Conservation (phyloP, 2,329 filamentous ascomycete species). For the Trichoderma sp. region DNA sequence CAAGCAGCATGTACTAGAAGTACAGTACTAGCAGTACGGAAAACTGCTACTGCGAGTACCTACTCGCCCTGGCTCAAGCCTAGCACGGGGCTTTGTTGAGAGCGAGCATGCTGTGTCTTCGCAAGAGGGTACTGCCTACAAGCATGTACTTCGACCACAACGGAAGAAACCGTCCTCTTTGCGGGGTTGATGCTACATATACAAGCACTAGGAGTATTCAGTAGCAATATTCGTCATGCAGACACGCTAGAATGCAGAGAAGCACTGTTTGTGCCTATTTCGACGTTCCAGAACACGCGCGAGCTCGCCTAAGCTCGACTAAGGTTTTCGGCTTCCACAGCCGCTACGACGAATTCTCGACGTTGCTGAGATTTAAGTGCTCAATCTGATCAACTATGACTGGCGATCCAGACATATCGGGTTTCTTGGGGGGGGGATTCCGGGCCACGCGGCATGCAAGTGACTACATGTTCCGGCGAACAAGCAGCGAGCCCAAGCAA, state of each 20-base stretch:
- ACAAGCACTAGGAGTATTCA: not conserved
- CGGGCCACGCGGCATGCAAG: slow-evolving; percentile 23
- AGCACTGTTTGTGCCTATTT: not conserved
- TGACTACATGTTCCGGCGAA: slow-evolving; percentile 13
- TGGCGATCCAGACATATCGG: not conserved
- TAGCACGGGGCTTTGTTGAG: not conserved
- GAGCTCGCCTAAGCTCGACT: not conserved
- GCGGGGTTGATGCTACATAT: slow-evolving; percentile 14
- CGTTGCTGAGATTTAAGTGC: not conserved
- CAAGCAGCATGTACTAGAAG: not conserved
- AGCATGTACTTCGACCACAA: not conserved
- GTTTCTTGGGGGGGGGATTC: not conserved
- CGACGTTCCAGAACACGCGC: slow-evolving; percentile 11
- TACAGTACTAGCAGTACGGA: not conserved
- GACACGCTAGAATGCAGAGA: slow-evolving; percentile 1
- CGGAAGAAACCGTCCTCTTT: slow-evolving; percentile 15
- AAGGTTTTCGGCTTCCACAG: not conserved
- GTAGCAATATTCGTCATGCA: slow-evolving; percentile 5
- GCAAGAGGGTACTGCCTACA: not conserved
- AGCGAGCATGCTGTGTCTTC: not conserved
- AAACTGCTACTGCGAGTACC: not conserved
- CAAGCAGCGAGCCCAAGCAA: slow-evolving; percentile 8
- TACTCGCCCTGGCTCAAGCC: not conserved
- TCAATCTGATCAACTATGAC: not conserved
- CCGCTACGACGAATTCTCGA: not conserved